A percentile compares a stretch with the other conserved stretches of the same genome.
phyloP scores from a whole-genome alignment of 306 rosid species.

The Prinsepia uniflora region DNA sequence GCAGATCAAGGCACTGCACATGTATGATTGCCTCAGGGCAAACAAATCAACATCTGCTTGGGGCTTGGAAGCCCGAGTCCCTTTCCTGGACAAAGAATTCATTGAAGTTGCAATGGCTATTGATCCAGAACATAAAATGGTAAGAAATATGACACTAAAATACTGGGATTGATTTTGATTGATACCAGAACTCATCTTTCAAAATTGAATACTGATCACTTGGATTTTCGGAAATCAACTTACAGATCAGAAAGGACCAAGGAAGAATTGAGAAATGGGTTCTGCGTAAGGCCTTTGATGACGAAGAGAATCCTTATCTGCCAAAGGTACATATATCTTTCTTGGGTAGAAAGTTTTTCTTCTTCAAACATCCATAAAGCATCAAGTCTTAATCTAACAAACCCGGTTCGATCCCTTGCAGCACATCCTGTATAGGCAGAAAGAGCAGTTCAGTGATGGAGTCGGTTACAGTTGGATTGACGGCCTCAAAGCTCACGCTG shows the following conservation, averaged over 20 bases:
- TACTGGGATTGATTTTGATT: background rate
- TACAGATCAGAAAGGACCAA: slow-evolving; percentile 63
- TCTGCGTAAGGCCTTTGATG: slow-evolving; percentile 88
- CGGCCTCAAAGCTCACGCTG: slow-evolving; percentile 89
- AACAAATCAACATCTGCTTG: slow-evolving; percentile 91
- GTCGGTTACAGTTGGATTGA: slow-evolving; percentile 99
- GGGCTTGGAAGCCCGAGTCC: slow-evolving; percentile 96
- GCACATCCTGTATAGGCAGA: slow-evolving; percentile 90
- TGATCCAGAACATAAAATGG: slow-evolving; percentile 80
- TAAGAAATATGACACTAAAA: slow-evolving; percentile 19
- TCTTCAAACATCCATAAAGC: background rate
- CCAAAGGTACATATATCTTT: slow-evolving; percentile 60
- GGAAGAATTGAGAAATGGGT: slow-evolving; percentile 91
- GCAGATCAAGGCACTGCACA: slow-evolving; percentile 90
- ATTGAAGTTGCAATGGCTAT: slow-evolving; percentile 76
- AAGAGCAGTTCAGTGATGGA: slow-evolving; percentile 96
- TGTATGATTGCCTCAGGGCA: slow-evolving; percentile 85
- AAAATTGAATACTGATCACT: slow-evolving; percentile 1
- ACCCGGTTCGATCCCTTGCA: slow-evolving; percentile 35
- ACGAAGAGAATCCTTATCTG: slow-evolving; percentile 81
- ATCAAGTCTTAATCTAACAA: background rate
- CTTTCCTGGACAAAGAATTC: slow-evolving; percentile 83
- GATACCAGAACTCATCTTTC: background rate
- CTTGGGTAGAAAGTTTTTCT: background rate
- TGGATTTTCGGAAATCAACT: slow-evolving; percentile 11